Conservation (phyloP, 306 rosid species). For the Begonia peltatifolia region DNA sequence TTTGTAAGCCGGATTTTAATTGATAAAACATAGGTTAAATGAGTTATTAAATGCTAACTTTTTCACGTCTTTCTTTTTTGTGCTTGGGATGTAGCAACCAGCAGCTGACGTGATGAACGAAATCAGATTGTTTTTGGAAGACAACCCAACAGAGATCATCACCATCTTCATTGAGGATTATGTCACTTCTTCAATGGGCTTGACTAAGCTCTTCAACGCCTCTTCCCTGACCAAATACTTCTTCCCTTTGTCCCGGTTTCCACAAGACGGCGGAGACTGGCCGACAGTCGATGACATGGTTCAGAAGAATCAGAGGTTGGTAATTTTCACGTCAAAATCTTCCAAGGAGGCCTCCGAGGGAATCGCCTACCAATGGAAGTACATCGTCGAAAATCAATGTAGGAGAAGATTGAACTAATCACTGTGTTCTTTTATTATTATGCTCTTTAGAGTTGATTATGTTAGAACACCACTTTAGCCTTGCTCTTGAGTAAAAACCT, state of each 20-base stretch:
- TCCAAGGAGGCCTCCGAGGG: constrained; percentile 75
- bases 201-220: constrained; percentile 51
- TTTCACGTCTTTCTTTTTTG: not conserved
- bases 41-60: not conserved
- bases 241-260: constrained; percentile 64
- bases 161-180: constrained; percentile 91
- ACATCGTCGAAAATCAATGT: constrained; percentile 87
- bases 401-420: constrained; percentile 10
- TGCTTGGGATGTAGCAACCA: constrained; percentile 38
- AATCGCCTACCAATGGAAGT: constrained; percentile 68
- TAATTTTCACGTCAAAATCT: constrained; percentile 62
- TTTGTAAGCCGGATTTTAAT: constrained; percentile 53
- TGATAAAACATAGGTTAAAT: not conserved
- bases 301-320: constrained; percentile 59
- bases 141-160: constrained; percentile 63
- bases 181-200: constrained; percentile 48
- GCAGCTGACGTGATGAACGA: constrained; percentile 56
- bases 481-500: not conserved
- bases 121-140: constrained; percentile 42
- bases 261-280: constrained; percentile 66
- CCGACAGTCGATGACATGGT: constrained; percentile 80
- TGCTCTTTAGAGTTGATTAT: not conserved
- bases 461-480: not conserved
- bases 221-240: constrained; percentile 44
- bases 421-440: not conserved